Base-by-base conservation (phyloP, 2,329 filamentous ascomycete species). In the Venturia effusa region DNA sequence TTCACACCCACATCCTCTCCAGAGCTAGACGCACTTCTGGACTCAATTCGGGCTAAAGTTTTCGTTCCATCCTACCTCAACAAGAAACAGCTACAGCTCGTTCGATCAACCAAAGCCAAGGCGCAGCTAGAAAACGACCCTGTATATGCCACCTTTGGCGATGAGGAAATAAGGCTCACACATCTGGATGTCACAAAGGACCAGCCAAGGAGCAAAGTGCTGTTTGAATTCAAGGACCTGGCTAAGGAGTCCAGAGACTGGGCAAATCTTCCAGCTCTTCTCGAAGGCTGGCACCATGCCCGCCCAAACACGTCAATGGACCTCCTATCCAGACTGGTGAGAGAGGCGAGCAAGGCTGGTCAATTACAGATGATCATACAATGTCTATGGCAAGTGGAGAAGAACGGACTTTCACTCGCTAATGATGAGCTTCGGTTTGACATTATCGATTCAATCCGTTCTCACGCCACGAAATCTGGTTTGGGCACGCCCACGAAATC, bases 31-130 rank as follows among this genome's bases (percentile, higher is more conserved):
- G 65, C 72, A 15, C 70, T 80, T 39, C 80, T 89, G 66, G 71
- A 74, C 48, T 73, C 69, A 27, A 79, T 88, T 70, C 83, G 85
- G 67, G 74, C 79, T 57, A 81, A 82, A 68, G 79, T 86, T 72
- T 82, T 88, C 71, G 74, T 88, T 51, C 85, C 85, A n/a, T 74
- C 79, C 39, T 82, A 85, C 70, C 81, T 89, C 34, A 77, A 80
- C 27, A 64, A 71, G 34, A 73, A 75, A 61, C 81, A 88, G 74
- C 81, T 78, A 68, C 77, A 80, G 68, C 77, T 82, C 65, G 74
- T 88, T 68, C 81, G 45, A n/a, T 55, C 45, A 34, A 55, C 45
- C 34, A 63, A 63, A 32, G 24, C 24, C 27, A 48, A 40, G 19
- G 54, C 63, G 22, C 63, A 62, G 41, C 40, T 64, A 32, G 59